These are phyloP conservation scores for Cordyceps farinosa DNA, from an alignment of 2,329 filamentous ascomycete genomes.

Conservation along the genomic window DNA sequence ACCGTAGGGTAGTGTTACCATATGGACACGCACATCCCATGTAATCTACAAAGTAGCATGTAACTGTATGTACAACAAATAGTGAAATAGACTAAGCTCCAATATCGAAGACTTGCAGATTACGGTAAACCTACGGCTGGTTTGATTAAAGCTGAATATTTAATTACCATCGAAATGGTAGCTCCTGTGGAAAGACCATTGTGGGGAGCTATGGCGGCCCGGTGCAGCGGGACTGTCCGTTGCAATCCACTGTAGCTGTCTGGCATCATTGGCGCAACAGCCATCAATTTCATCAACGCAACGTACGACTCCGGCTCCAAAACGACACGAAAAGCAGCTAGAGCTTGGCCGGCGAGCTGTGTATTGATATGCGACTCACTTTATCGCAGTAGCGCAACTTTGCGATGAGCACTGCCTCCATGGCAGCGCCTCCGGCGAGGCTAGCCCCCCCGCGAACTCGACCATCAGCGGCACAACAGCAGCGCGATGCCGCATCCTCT, in stretches of 20 bases:
- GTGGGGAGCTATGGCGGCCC: neutral
- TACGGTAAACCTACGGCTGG: neutral
- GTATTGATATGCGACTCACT: neutral
- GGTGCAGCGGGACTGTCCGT: neutral
- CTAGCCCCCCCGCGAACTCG: conserved; percentile 16
- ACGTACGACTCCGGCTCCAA: neutral
- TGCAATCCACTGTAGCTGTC: neutral
- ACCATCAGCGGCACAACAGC: conserved; percentile 19
- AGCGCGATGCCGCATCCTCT: conserved; percentile 26
- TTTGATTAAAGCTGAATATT: neutral
- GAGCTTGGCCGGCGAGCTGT: neutral
- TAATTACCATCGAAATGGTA: neutral
- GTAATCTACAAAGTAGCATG: conserved; percentile 15
- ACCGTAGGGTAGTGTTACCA: neutral
- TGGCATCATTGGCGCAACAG: neutral
- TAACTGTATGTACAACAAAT: conserved; percentile 17
- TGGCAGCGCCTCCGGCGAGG: conserved; percentile 12
- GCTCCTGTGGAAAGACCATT: neutral
- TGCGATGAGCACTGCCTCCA: conserved; percentile 11
- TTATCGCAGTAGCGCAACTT: neutral
- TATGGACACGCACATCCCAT: neutral
- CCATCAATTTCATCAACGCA: conserved; percentile 1
- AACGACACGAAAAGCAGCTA: neutral
- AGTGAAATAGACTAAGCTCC: conserved; percentile 16
- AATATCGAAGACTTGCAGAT: neutral